phyloP scores from a whole-genome alignment of 306 rosid genomes.

The Cicer cuneatum region DNA sequence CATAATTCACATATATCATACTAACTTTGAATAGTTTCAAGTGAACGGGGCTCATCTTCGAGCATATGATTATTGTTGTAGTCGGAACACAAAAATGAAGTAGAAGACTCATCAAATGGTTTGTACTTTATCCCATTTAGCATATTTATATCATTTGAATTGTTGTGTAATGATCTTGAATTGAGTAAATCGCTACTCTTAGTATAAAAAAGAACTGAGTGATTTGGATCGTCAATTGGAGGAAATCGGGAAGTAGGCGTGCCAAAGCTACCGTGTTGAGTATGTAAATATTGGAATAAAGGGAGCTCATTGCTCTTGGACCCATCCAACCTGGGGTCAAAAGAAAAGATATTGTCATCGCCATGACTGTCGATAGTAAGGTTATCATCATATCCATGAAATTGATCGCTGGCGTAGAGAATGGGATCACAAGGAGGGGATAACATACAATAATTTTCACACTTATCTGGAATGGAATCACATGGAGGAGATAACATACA shows the following conservation, averaged over 20 bases:
- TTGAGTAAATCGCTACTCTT: constrained; percentile 63
- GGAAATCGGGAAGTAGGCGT: constrained; percentile 53
- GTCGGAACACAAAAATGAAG: no score
- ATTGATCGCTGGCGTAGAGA: constrained; percentile 44
- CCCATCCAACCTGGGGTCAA: constrained; percentile 59
- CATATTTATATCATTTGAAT: constrained; percentile 18
- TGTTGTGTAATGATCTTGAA: constrained; percentile 45
- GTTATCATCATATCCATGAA: constrained; percentile 42
- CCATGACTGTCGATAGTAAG: constrained; percentile 60
- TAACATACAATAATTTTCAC: constrained; percentile 42
- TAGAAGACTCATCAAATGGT: no score
- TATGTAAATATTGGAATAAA: constrained; percentile 90
- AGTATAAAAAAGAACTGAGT: constrained; percentile 55
- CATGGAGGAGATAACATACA: no score
- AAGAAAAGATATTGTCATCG: constrained; percentile 67
- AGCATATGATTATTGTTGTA: no score
- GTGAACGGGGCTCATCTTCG: no score
- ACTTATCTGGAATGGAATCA: constrained; percentile 52
- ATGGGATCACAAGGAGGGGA: constrained; percentile 49
- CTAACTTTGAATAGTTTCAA: no score
- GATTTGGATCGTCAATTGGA: constrained; percentile 42
- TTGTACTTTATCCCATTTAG: no score
- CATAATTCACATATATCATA: no score
- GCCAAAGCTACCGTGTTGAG: constrained; percentile 65
- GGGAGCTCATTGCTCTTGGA: constrained; percentile 90